Evolutionary conservation across 1,284 basidiomycete species (phyloP).

Genomic region (Takashimella tepidaria): DNA sequence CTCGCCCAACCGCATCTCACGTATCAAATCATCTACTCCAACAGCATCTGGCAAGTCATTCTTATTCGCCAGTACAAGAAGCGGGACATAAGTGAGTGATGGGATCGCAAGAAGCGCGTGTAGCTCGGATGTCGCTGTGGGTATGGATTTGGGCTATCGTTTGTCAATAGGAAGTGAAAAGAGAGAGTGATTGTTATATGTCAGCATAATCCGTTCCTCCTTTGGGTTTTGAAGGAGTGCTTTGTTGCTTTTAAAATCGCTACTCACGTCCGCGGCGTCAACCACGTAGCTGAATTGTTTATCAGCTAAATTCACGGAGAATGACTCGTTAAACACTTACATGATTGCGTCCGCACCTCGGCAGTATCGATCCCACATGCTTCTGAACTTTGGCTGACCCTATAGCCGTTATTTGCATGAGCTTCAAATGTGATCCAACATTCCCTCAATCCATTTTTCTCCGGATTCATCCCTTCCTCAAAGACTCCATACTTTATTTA

Average conservation of each 20-base stretch:
- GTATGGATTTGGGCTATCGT: constrained; percentile 67
- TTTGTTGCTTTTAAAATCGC: no score
- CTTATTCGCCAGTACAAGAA: constrained; percentile 94
- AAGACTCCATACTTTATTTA: no score
- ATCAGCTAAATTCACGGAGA: no score
- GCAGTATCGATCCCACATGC: constrained; percentile 84
- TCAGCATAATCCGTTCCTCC: no score
- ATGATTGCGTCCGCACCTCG: constrained; percentile 90
- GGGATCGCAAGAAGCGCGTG: constrained; percentile 76
- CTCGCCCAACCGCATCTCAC: constrained; percentile 71
- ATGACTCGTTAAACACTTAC: constrained; percentile 60
- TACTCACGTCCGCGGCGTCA: constrained; percentile 74
- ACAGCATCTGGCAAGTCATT: constrained; percentile 80
- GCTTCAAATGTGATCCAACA: no score
- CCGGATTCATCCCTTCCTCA: no score
- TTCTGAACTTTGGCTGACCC: constrained; percentile 88
- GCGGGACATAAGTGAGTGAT: constrained; percentile 69
- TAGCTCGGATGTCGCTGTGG: constrained; percentile 81
- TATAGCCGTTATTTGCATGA: no score
- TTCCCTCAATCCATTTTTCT: no score
- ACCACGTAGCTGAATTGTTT: constrained; percentile 75
- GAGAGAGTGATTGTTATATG: no score
- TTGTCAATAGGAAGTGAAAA: not conserved
- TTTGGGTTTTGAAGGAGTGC: no score
- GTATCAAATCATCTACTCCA: constrained; percentile 79